Evolutionary conservation across 108 stramenopile species (phyloP).

Genomic region (Nitzschia putrida): DNA sequence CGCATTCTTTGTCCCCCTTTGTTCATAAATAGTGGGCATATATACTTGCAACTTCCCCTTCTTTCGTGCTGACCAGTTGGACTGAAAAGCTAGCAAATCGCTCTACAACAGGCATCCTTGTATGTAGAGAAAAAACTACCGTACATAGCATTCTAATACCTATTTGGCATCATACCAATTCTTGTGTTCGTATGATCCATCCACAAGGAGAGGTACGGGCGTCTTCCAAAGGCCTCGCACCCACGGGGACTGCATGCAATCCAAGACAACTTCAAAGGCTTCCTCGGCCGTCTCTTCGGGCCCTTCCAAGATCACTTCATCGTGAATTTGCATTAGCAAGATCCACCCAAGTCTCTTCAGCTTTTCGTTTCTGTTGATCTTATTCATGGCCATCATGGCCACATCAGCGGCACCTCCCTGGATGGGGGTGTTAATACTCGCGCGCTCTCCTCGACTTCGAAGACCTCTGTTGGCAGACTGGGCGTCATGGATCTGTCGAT

Average conservation of each 20-base stretch:
- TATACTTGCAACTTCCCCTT: too few species aligned
- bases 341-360: constrained; percentile 93
- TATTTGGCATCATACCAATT: constrained; percentile 99
- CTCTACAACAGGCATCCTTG: too few species aligned
- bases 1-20: too few species aligned
- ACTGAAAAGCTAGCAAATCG: too few species aligned
- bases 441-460: constrained; percentile 84
- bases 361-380: constrained; percentile 79
- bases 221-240: constrained; percentile 83
- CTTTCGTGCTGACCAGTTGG: too few species aligned
- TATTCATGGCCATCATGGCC: constrained; percentile 99
- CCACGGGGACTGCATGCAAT: constrained; percentile 97
- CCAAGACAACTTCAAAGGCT: constrained; percentile 85
- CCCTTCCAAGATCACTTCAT: constrained; percentile 99
- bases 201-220: constrained; percentile 90
- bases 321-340: constrained; percentile 97
- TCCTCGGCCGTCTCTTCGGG: constrained; percentile 96
- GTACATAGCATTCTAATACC: background rate
- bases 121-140: too few species aligned
- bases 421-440: constrained; percentile 99
- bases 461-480: constrained; percentile 40
- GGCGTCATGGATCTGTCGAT: constrained; percentile 90
- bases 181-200: constrained; percentile 85
- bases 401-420: constrained; percentile 99
- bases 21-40: too few species aligned